Conservation (phyloP, 805 yeast species). For the Ogataea methylovora region DNA sequence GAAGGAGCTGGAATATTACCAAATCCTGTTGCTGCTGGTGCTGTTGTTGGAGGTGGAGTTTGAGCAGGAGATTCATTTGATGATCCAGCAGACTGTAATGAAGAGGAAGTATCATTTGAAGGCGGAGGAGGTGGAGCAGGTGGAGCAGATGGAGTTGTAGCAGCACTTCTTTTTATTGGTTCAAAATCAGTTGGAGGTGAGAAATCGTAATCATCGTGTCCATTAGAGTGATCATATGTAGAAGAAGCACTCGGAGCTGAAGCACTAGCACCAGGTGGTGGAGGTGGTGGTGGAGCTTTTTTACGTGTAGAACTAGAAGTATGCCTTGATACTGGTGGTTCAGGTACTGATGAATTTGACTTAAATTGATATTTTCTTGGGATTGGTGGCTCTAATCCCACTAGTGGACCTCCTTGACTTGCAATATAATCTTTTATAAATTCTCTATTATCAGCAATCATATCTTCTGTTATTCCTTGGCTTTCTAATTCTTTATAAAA, state of each 20-base stretch:
- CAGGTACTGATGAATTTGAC: slow-evolving; percentile 6
- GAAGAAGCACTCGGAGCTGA: slow-evolving; percentile 8
- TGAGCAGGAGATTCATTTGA: slow-evolving; percentile 7
- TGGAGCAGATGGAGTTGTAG: slow-evolving; percentile 8
- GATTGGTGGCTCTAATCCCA: slow-evolving; percentile 78
- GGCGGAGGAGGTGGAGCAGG: slow-evolving; percentile 6
- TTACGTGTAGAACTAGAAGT: slow-evolving; percentile 15
- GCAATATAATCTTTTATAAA: slow-evolving; percentile 74
- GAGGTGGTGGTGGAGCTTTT: slow-evolving; percentile 31
- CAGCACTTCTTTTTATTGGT: not conserved
- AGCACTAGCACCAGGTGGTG: slow-evolving; percentile 14
- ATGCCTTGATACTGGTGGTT: slow-evolving; percentile 20
- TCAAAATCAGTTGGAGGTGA: slow-evolving; percentile 12
- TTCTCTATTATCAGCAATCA: slow-evolving; percentile 81
- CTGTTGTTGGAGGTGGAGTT: slow-evolving; percentile 7
- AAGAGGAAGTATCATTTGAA: slow-evolving; percentile 5
- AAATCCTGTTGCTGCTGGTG: slow-evolving; percentile 8
- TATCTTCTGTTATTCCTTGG: slow-evolving; percentile 78
- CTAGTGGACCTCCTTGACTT: slow-evolving; percentile 70
- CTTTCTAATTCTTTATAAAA: slow-evolving; percentile 64
- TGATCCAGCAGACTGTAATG: slow-evolving; percentile 5
- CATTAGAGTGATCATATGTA: slow-evolving; percentile 16
- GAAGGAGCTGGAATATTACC: no score
- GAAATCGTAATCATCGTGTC: slow-evolving; percentile 13
- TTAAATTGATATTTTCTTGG: slow-evolving; percentile 49